Base-by-base conservation (phyloP, 2,329 filamentous ascomycete genomes). In the Ophiosphaerella narmari region DNA sequence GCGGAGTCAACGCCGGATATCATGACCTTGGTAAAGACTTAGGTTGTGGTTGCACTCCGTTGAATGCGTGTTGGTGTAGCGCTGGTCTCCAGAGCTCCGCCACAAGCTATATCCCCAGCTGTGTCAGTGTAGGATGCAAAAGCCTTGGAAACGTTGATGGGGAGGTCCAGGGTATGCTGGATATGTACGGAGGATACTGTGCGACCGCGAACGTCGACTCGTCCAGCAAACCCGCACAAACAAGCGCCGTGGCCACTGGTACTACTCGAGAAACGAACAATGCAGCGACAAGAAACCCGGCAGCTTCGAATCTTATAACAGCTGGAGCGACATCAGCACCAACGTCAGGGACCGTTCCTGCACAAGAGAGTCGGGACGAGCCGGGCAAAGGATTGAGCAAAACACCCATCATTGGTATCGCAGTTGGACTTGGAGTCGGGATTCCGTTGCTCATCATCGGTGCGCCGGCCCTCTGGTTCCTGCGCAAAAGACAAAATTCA, bases 341-440 rank as follows among this genome's bases (percentile, higher is more conserved):
- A n/a, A 26, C 38, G 2, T n/a, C 26, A 32, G 37, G 37, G 11
- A n/a, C 23, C 37, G 21, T 29, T 12, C 12, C 14, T 12, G 12
- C 6, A 29, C 26, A 29, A 8, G 26, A 6, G 26, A n/a, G 13
- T 5, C 14, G 29, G 21, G 26, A 34, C 7, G 14, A 39, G 24
- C 35, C 43, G 13, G 36, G 46, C 31, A 37, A 48, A n/a, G 50
- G 42, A 7, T 40, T 53, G 32, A 48, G 37, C 36, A 53, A 49
- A 24, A 46, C 50, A 9, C 34, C 43, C n/a, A 37, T 52, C 26
- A 44, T 48, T 31, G 50, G 40, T 8, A 26, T 48, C 9, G 46
- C 12, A 11, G 42, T 42, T 14, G 46, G 50, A 5, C 33, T 53
- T 2, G 41, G 50, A 7, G 46, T 53, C 9, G 41, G 50, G 12